Evolutionary conservation across 83 land plant species (phyloP), one percentile per base, ranked within the genome.

Genomic region (Picea mariana): DNA sequence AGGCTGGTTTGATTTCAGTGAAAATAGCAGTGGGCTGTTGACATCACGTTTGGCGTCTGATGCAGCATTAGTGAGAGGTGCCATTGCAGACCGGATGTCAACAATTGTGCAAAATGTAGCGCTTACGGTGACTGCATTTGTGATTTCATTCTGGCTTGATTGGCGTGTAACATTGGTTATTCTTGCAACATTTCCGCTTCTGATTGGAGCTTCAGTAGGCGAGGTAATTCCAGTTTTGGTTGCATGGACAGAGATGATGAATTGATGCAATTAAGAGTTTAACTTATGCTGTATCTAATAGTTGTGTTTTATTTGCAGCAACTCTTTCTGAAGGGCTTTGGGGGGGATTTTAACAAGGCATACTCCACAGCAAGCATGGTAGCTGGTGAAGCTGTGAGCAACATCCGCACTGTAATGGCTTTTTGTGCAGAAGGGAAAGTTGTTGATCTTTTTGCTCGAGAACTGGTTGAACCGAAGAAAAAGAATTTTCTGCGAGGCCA

Each of bases 371-470:
- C 97, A 47, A 92, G 85, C 26, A 78, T 80, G 75, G 84, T 94
- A 52, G 97, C 97, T 20, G 86, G 92, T 11, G 97, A 94, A 82
- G 97, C 93, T 34, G 89, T 94, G 18, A 82, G 85, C 79, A 94
- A 94, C 77, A 94, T 94, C 20, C 91, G 95, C 0, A 94, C 97
- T 0, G 90, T 94, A 63, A 87, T 93, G 61, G 91, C 97, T 42
- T 92, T 92, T 79, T 84, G 89, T 77, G 88, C 93, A 64, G 92
- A 94, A 84, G 90, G 88, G 0, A 79, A 64, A 52, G 84, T 92
- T n/a, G 55, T 85, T 62, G 77, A 80, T 11, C 88, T 87, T 27
- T 94, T 92, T 80, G 75, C 83, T 61, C 69, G 72, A 44, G 92
- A 92, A 81, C 83, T 94, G 17, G 66, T 79, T 78, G 83, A 65